Percentiles rank a stretch among this genome's conserved stretches.
These are phyloP conservation scores for Ceratocystis diversiconidia DNA, from an alignment of 2,329 filamentous ascomycete genomes.

Conservation along the genomic window DNA sequence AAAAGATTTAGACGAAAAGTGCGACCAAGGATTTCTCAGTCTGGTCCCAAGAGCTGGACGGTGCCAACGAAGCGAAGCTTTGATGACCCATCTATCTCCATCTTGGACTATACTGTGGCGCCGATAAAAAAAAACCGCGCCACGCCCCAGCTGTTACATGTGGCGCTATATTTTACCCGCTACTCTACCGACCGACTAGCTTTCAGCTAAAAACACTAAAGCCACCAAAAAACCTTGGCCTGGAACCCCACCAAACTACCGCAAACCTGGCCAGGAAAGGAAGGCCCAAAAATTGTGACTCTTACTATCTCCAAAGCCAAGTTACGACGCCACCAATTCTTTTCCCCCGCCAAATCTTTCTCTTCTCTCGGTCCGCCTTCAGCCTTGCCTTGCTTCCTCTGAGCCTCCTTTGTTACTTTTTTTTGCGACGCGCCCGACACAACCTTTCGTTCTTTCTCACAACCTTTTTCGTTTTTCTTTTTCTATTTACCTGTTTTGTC, in stretches of 20 bases:
- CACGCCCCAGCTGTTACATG: not conserved
- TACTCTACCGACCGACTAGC: not conserved
- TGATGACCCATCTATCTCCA: not conserved
- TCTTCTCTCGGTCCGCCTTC: slow-evolving; percentile 2
- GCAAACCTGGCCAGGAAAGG: not conserved
- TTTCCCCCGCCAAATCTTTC: slow-evolving; percentile 8
- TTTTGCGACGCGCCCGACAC: slow-evolving; percentile 11
- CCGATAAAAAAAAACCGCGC: not conserved
- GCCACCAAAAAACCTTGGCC: slow-evolving; percentile 2
- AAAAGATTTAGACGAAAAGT: not conserved
- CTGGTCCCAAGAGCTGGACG: not conserved
- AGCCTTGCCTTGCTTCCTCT: slow-evolving; percentile 15
- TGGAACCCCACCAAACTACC: slow-evolving; percentile 4
- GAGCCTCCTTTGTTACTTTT: not conserved
- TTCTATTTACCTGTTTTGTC: not conserved
- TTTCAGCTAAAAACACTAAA: not conserved
- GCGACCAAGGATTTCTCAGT: not conserved
- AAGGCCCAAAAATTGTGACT: slow-evolving; percentile 17
- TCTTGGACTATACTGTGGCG: not conserved
- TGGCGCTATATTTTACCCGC: not conserved
- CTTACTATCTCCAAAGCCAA: slow-evolving; percentile 11
- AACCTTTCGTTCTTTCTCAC: not conserved
- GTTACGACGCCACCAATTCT: slow-evolving; percentile 12
- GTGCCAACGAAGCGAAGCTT: not conserved
- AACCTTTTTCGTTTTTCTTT: not conserved